Conservation (phyloP, 2,329 filamentous ascomycete species). For the Epichloe brachyelytri region DNA sequence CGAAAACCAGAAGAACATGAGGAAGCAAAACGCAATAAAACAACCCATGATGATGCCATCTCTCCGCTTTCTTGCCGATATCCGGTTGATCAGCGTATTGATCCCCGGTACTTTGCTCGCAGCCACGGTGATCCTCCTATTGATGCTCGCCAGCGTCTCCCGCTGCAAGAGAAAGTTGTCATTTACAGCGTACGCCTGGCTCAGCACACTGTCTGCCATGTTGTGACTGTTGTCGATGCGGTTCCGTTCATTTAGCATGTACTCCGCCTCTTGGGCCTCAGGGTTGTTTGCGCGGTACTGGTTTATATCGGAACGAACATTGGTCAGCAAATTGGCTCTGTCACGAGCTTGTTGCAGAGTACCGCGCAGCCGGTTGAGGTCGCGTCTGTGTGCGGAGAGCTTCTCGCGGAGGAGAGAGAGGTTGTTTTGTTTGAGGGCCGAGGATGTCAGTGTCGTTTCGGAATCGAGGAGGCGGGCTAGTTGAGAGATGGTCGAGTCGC, state of each 20-base stretch:
- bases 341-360: conserved; percentile 68
- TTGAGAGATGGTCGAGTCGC: conserved; percentile 69
- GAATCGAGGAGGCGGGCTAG: conserved; percentile 85
- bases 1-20: conserved; percentile 70
- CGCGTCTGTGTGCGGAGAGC: conserved; percentile 72
- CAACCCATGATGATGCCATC: conserved; percentile 86
- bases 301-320: conserved; percentile 84
- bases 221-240: conserved; percentile 82
- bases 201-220: conserved; percentile 79
- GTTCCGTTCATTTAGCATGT: conserved; percentile 85
- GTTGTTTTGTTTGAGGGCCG: conserved; percentile 94
- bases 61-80: conserved; percentile 86
- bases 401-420: conserved; percentile 84
- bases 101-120: conserved; percentile 87
- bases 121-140: conserved; percentile 76
- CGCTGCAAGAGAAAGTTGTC: conserved; percentile 80
- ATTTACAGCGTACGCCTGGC: conserved; percentile 92
- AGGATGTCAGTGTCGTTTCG: conserved; percentile 73
- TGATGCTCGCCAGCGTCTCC: conserved; percentile 79
- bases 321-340: conserved; percentile 78
- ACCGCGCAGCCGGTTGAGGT: conserved; percentile 62
- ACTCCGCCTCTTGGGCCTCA: conserved; percentile 77
- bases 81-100: conserved; percentile 81
- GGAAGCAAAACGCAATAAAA: conserved; percentile 86
- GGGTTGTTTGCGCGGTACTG: conserved; percentile 76